Evolutionary conservation across 2,329 filamentous ascomycete genomes (phyloP), one percentile per base, ranked within the genome.

Genomic region (Trichoderma sp.): DNA sequence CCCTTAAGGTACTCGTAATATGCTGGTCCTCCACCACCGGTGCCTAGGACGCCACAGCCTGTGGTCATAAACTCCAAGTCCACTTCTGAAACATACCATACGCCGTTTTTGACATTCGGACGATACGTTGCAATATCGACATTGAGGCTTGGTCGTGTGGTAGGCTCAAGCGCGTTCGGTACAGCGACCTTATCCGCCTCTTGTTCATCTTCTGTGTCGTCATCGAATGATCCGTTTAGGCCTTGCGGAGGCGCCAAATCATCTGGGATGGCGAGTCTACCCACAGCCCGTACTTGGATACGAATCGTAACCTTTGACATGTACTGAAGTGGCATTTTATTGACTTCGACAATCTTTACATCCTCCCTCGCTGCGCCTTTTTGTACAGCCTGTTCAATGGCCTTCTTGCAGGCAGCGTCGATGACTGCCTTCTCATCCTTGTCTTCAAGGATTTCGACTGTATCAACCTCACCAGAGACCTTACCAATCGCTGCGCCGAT

Each of bases 401-500:
- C 80, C n/a, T 77, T 79, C 39, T 82, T 76, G 24, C 82, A 80
- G 0, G 83, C 83, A 6, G 81, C 81, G 26, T 81, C 79, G 3
- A 85, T 78, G 1, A 84, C 79, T 0, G 77, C 77, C 71, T 82
- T 79, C 32, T 82, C 79, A 4, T 81, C 76, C 2, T 80, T 80
- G 4, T 80, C 81, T 26, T 83, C 81, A 18, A 83, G 75, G 12
- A 85, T 83, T 73, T 86, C 82, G 15, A 88, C 84, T 1, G 84
- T 79, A 71, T 89, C 87, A 2, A 89, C 80, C 9, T 84, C 83
- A 0, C 86, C 87, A 4, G 84, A 84, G 0, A 88, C 84, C 68
- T 86, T 86, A 3, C 86, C 86, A 47, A 88, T 88, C 0, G 88
- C 88, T 0, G 88, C 88, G 6, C 88, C 88, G 3, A 90, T 85